A percentile compares a stretch with the other conserved stretches of the same genome.
These are phyloP conservation scores for Typha latifolia DNA, from an alignment of 176 grass and related monocot species.

Conservation along the genomic window DNA sequence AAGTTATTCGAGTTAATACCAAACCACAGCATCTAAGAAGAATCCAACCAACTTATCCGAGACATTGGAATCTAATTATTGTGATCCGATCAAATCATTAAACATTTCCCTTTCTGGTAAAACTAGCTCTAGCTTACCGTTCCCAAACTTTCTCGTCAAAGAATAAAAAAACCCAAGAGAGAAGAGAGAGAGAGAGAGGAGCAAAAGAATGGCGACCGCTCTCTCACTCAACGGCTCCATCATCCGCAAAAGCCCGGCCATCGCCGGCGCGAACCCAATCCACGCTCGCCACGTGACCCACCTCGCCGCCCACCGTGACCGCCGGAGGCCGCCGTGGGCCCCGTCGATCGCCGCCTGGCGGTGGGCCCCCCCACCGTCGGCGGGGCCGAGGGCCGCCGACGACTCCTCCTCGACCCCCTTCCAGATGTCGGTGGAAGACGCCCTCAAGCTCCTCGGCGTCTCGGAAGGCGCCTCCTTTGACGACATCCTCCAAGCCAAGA, in stretches of 20 bases:
- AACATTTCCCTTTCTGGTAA: no score
- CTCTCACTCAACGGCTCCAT: background rate
- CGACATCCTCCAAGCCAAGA: constrained; percentile 90
- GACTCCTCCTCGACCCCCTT: constrained; percentile 45
- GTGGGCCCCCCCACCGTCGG: constrained; percentile 22
- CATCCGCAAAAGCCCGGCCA: background rate
- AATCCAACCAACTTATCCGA: no score
- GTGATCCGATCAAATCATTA: no score
- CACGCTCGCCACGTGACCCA: background rate
- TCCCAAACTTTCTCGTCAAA: no score
- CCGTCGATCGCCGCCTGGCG: constrained; percentile 3
- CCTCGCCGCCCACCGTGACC: background rate
- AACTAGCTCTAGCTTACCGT: no score
- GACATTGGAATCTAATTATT: no score
- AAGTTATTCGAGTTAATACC: no score
- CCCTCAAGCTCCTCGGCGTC: constrained; percentile 75
- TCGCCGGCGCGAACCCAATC: background rate
- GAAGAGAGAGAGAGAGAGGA: no score
- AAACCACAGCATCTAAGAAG: no score
- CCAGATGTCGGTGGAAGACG: constrained; percentile 83
- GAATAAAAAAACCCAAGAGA: no score
- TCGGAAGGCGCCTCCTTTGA: constrained; percentile 68
- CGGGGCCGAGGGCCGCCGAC: constrained; percentile 61
- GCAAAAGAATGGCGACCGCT: background rate
- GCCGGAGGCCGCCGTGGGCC: background rate